These are phyloP conservation scores for Gelatoporia subvermispora DNA, from an alignment of 768 basidiomycete genomes.

Conservation along the genomic window DNA sequence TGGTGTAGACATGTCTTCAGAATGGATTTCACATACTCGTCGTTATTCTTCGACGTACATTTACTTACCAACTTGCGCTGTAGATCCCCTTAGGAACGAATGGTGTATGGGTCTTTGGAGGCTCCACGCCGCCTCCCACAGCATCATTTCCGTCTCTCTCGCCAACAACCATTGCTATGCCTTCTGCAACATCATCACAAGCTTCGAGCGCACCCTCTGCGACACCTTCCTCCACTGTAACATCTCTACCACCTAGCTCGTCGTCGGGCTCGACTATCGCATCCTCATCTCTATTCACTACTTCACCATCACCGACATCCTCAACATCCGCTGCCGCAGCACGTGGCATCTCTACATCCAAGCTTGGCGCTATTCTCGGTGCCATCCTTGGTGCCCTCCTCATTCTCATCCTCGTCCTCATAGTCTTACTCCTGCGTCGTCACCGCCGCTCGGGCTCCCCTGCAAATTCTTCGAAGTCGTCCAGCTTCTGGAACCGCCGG, in stretches of 20 bases:
- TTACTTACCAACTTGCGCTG: too few relatives aligned
- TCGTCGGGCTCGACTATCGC: slow-evolving; percentile 2
- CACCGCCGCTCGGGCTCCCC: slow-evolving; percentile 15
- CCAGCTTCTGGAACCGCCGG: slow-evolving; percentile 38
- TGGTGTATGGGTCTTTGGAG: slow-evolving; percentile 68
- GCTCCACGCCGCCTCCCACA: slow-evolving; percentile 59
- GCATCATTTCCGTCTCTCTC: slow-evolving; percentile 20
- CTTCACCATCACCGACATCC: slow-evolving; percentile 6
- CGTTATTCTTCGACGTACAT: too few relatives aligned
- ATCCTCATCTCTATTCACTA: background rate
- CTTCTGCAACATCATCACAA: background rate
- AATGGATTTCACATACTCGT: too few relatives aligned
- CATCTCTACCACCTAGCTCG: slow-evolving; percentile 24
- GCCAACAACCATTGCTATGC: slow-evolving; percentile 8
- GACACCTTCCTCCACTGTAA: slow-evolving; percentile 16
- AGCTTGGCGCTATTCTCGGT: slow-evolving; percentile 56
- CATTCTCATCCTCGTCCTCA: slow-evolving; percentile 49
- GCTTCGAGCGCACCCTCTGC: slow-evolving; percentile 19
- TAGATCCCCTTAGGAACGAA: slow-evolving; percentile 71
- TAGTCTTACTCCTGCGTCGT: slow-evolving; percentile 37
- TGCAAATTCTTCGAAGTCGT: slow-evolving; percentile 17
- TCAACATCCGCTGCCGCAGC: slow-evolving; percentile 10
- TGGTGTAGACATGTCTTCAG: too few relatives aligned
- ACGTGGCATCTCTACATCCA: slow-evolving; percentile 18
- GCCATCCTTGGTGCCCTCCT: slow-evolving; percentile 56